A percentile compares a stretch with the other conserved stretches of the same genome.
phyloP scores from a whole-genome alignment of 2,329 filamentous ascomycete species.

The Boeremia lycopersici region DNA sequence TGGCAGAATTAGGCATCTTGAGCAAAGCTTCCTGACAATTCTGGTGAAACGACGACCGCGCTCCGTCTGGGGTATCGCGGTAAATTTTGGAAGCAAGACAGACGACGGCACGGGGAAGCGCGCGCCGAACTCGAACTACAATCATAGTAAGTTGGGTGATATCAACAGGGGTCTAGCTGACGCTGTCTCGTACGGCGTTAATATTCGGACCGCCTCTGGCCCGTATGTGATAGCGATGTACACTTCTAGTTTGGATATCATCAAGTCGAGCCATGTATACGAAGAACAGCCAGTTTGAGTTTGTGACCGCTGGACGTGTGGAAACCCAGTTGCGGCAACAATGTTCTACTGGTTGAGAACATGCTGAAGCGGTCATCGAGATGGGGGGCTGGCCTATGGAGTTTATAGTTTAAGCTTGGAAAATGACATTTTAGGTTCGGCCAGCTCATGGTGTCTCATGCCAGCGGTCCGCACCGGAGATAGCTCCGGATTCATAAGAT shows the following conservation, averaged over 20 bases:
- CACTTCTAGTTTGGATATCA: background rate
- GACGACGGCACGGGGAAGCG: background rate
- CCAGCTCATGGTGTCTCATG: background rate
- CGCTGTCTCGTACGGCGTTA: background rate
- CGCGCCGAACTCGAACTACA: conserved; percentile 1
- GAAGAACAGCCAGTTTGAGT: background rate
- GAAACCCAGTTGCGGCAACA: background rate
- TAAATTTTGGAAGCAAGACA: background rate
- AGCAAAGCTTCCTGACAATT: background rate
- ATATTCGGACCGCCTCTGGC: conserved; percentile 18
- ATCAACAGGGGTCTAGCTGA: background rate
- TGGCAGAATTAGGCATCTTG: background rate
- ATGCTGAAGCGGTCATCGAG: background rate
- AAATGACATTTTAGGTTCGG: conserved; percentile 5
- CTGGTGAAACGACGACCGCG: background rate
- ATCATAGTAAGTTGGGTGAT: background rate
- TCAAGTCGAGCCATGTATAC: background rate
- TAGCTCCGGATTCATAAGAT: conserved; percentile 18
- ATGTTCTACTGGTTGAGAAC: background rate
- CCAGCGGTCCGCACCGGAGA: conserved; percentile 28
- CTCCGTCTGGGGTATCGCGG: conserved; percentile 4
- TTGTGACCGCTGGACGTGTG: background rate
- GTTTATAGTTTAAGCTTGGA: conserved; percentile 10
- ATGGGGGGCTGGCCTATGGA: background rate
- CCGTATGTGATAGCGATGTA: background rate